These are phyloP conservation scores for Craspedostauros australis DNA, from an alignment of 108 stramenopile genomes.

Conservation along the genomic window DNA sequence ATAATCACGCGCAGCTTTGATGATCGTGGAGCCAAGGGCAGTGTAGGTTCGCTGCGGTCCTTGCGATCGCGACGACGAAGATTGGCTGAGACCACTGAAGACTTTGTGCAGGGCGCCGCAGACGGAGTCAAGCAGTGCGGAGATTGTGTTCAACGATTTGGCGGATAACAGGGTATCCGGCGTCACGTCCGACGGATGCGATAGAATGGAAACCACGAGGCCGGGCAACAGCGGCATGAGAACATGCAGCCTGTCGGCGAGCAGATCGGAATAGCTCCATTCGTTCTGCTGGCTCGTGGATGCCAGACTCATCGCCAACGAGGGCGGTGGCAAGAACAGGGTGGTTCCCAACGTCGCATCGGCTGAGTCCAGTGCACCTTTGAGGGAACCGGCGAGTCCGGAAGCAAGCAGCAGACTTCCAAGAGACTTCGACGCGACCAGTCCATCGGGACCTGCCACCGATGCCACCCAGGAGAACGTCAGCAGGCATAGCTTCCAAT, in stretches of 20 bases:
- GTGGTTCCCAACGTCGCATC: slow-evolving; percentile 4
- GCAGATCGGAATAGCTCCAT: slow-evolving; percentile 53
- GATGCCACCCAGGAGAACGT: slow-evolving; percentile 76
- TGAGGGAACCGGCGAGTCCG: slow-evolving; percentile 61
- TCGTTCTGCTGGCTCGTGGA: slow-evolving; percentile 16
- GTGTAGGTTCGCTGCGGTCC: no score
- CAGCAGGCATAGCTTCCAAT: slow-evolving; percentile 65
- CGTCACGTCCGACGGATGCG: slow-evolving; percentile 19
- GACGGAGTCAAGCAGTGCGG: slow-evolving; percentile 35
- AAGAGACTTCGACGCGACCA: slow-evolving; percentile 42
- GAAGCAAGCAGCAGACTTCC: slow-evolving; percentile 65
- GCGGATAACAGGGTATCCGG: not conserved
- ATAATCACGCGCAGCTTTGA: slow-evolving; percentile 29
- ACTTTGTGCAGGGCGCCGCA: slow-evolving; percentile 41
- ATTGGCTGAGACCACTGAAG: slow-evolving; percentile 31
- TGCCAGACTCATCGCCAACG: slow-evolving; percentile 41
- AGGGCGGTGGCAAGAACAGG: slow-evolving; percentile 44
- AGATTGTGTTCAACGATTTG: slow-evolving; percentile 11
- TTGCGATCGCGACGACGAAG: slow-evolving; percentile 6
- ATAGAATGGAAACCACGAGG: slow-evolving; percentile 52
- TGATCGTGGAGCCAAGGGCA: slow-evolving; percentile 8
- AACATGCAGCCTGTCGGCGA: slow-evolving; percentile 57
- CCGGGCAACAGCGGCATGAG: slow-evolving; percentile 76
- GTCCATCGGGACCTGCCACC: slow-evolving; percentile 64
- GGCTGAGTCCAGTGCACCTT: slow-evolving; percentile 13